Percentiles rank a stretch among this genome's conserved stretches.
Conservation (phyloP, 1,284 basidiomycete species). For the Cutaneotrichosporon arboriforme region DNA sequence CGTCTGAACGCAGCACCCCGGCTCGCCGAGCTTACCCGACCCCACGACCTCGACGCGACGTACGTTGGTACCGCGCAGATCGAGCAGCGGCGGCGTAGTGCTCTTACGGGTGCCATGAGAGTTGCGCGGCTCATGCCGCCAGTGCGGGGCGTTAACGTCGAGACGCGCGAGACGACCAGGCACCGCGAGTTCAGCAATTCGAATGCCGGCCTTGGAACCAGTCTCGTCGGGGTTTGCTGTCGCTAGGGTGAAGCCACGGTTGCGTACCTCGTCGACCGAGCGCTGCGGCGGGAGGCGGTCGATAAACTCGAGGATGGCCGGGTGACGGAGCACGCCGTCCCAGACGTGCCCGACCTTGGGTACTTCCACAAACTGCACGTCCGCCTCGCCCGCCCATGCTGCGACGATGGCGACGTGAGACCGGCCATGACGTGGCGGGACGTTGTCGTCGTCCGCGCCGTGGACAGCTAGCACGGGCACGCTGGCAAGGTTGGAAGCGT, state of each 20-base stretch:
- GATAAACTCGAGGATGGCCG: constrained; percentile 35
- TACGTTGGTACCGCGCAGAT: constrained; percentile 33
- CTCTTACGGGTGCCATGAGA: neutral
- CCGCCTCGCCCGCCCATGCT: constrained; percentile 18
- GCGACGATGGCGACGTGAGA: constrained; percentile 27
- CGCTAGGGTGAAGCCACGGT: constrained; percentile 42
- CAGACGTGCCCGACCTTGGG: constrained; percentile 45
- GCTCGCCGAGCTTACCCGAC: neutral
- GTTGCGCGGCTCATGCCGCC: constrained; percentile 12
- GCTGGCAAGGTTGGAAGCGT: constrained; percentile 65
- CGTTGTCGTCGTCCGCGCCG: constrained; percentile 55
- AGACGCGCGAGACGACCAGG: constrained; percentile 43
- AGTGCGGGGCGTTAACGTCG: constrained; percentile 37
- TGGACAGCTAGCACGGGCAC: constrained; percentile 68
- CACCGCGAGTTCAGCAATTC: constrained; percentile 43
- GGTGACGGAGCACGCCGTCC: constrained; percentile 41
- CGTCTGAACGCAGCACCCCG: neutral
- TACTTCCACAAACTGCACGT: constrained; percentile 38
- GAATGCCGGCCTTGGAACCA: constrained; percentile 44
- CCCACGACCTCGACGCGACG: constrained; percentile 24
- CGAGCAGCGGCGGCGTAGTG: constrained; percentile 10
- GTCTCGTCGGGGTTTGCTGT: constrained; percentile 47
- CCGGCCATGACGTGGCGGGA: constrained; percentile 40
- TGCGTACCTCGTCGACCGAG: constrained; percentile 22
- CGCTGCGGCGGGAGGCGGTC: constrained; percentile 15